A percentile compares a stretch with the other conserved stretches of the same genome.
Conservation (phyloP, 2,329 filamentous ascomycete genomes). For the Clarireedia paspali region DNA sequence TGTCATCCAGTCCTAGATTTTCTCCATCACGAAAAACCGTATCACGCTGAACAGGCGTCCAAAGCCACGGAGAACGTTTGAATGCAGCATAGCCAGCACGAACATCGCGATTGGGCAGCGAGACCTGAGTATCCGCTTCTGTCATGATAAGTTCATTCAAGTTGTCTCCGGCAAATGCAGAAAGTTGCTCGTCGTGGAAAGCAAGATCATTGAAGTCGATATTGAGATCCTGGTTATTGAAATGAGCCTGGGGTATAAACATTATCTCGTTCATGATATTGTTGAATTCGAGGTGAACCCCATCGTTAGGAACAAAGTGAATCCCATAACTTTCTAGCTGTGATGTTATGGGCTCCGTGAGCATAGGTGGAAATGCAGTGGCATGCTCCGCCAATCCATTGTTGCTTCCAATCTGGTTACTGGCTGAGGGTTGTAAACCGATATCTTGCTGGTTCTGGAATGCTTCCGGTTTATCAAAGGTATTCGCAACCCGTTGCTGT, state of each 20-base stretch:
- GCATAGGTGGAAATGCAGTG: too few relatives aligned
- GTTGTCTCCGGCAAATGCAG: too few relatives aligned
- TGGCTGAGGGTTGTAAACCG: too few relatives aligned
- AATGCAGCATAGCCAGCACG: slow-evolving; percentile 18
- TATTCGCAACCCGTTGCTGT: too few relatives aligned
- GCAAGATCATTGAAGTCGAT: slow-evolving; percentile 14
- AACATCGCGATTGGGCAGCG: neutral
- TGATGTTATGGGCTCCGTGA: too few relatives aligned
- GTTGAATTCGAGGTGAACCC: neutral
- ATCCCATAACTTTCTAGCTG: neutral
- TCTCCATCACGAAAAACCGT: slow-evolving; percentile 12
- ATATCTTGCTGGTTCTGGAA: too few relatives aligned
- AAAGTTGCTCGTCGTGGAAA: slow-evolving; percentile 6
- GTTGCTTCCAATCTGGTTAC: too few relatives aligned
- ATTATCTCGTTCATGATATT: neutral
- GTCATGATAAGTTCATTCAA: too few relatives aligned
- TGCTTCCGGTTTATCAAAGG: too few relatives aligned
- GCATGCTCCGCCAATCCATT: too few relatives aligned
- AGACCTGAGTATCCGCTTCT: too few relatives aligned
- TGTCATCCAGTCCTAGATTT: slow-evolving; percentile 16
- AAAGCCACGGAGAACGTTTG: slow-evolving; percentile 19
- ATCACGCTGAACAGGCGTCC: slow-evolving; percentile 14
- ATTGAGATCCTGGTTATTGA: slow-evolving; percentile 12
- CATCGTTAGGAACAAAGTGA: neutral
- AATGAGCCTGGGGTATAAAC: neutral